A percentile compares a stretch with the other conserved stretches of the same genome.
phyloP scores from a whole-genome alignment of 768 basidiomycete species.

The Polyporus arcularius region DNA sequence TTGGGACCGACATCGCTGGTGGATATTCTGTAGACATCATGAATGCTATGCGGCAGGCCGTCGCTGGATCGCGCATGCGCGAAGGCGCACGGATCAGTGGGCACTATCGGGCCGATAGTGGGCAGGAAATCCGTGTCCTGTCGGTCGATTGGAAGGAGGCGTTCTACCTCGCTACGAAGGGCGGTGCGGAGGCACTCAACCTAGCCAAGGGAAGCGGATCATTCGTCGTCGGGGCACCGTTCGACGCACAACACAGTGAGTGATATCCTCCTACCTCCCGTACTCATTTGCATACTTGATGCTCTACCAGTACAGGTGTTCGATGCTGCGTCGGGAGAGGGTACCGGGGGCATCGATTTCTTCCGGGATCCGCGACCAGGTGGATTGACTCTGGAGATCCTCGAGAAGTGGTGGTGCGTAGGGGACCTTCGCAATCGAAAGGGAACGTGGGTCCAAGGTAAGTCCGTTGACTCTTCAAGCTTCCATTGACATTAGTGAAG shows the following conservation, averaged over 20 bases:
- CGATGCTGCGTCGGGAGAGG: constrained; percentile 29
- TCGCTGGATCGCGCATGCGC: constrained; percentile 67
- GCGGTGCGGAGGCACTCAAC: constrained; percentile 72
- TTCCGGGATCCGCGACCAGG: constrained; percentile 43
- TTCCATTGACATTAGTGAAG: no score
- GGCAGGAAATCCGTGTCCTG: constrained; percentile 30
- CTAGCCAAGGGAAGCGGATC: constrained; percentile 48
- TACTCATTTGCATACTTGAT: neutral
- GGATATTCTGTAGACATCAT: constrained; percentile 83
- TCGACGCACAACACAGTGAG: constrained; percentile 79
- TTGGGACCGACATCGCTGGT: constrained; percentile 86
- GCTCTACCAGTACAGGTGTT: constrained; percentile 20
- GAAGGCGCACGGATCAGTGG: constrained; percentile 48
- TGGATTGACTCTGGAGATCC: constrained; percentile 45
- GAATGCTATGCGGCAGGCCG: constrained; percentile 78
- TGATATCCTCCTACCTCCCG: constrained; percentile 4
- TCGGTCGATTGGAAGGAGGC: constrained; percentile 81
- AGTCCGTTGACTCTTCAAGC: neutral
- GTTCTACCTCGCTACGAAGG: constrained; percentile 78
- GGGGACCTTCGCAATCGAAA: constrained; percentile 69
- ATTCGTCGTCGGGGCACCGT: constrained; percentile 62
- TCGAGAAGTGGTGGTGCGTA: constrained; percentile 92
- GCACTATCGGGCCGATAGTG: neutral
- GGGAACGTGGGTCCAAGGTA: constrained; percentile 78
- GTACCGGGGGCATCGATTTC: constrained; percentile 71